Evolutionary conservation across 352 stramenopile genomes (phyloP), one percentile per base, ranked within the genome.

Genomic region (Pythium inflatum): DNA sequence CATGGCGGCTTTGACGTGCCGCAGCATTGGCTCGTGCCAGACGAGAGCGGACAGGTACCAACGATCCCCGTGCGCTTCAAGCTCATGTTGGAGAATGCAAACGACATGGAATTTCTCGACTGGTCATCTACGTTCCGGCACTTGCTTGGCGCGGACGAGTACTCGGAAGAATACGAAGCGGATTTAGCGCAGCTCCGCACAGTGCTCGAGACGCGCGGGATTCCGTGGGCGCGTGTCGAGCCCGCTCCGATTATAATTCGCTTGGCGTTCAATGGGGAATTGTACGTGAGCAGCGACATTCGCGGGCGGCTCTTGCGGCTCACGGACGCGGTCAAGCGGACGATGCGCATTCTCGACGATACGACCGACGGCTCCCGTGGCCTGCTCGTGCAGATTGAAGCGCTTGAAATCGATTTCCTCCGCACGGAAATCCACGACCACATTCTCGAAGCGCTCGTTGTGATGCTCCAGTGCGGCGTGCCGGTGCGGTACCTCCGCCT

Each of bases 91-190:
- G 58, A 43, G 2, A 27, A 27, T 2, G 18, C 55, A 3, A 50
- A 65, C 43, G 36, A 48, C 45, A 25, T 30, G 40, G 34, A 28
- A 14, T 63, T 63, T 30, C 41, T 57, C 20, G 36, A 41, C 28
- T 65, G 58, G 58, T 24, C 18, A 3, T 5, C 20, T 16, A 48
- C 40, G 14, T 20, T 55, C 8, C 14, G 31, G 7, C 58, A 54
- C 11, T 31, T 65, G 28, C 25, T 65, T 27, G 58, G 43, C 22
- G 24, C 31, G 11, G 2, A n/a, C 13, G 14, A 45, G 7, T 40
- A 45, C 41, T 55, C 16, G n/a, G 55, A 36, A 7, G 38, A 40
- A 3, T 62, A 53, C 25, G 5, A 22, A 27, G 20, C 11, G 4
- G n/a, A 45, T 31, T 4, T 64, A 0, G 13, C 33, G 16, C 11